Conservation (phyloP, 2,329 filamentous ascomycete genomes). For the Grosmannia clavigera region DNA sequence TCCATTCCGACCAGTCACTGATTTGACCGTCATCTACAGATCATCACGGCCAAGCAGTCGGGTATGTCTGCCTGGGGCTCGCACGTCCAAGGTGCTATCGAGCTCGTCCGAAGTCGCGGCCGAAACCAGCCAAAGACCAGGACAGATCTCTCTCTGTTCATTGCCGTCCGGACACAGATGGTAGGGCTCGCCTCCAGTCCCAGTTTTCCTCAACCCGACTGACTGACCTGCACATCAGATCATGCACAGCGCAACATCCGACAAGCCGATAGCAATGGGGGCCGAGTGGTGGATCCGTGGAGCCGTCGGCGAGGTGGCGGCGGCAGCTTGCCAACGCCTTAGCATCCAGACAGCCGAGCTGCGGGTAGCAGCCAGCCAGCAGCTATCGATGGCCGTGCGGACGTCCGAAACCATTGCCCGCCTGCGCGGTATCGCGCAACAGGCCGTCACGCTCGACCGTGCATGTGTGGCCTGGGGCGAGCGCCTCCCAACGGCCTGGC, state of each 20-base stretch:
- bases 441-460: slow-evolving; percentile 38
- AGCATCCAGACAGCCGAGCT: slow-evolving; percentile 42
- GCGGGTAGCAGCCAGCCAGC: slow-evolving; percentile 38
- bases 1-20: no score
- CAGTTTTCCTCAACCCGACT: neutral
- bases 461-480: slow-evolving; percentile 40
- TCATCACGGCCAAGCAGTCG: slow-evolving; percentile 41
- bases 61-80: slow-evolving; percentile 48
- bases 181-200: slow-evolving; percentile 21
- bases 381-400: slow-evolving; percentile 33
- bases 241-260: slow-evolving; percentile 42
- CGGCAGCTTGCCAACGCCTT: slow-evolving; percentile 36
- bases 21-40: slow-evolving; percentile 15
- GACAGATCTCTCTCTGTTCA: slow-evolving; percentile 42
- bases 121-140: slow-evolving; percentile 41
- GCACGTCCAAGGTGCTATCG: slow-evolving; percentile 52
- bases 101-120: slow-evolving; percentile 45
- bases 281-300: slow-evolving; percentile 48
- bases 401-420: slow-evolving; percentile 37
- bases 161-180: slow-evolving; percentile 49
- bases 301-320: slow-evolving; percentile 35
- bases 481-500: slow-evolving; percentile 36
- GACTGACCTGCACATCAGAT: slow-evolving; percentile 25
- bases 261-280: slow-evolving; percentile 39
- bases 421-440: slow-evolving; percentile 38